These are phyloP conservation scores for Scytalidium lignicola DNA, from an alignment of 2,329 filamentous ascomycete genomes.

Conservation along the genomic window DNA sequence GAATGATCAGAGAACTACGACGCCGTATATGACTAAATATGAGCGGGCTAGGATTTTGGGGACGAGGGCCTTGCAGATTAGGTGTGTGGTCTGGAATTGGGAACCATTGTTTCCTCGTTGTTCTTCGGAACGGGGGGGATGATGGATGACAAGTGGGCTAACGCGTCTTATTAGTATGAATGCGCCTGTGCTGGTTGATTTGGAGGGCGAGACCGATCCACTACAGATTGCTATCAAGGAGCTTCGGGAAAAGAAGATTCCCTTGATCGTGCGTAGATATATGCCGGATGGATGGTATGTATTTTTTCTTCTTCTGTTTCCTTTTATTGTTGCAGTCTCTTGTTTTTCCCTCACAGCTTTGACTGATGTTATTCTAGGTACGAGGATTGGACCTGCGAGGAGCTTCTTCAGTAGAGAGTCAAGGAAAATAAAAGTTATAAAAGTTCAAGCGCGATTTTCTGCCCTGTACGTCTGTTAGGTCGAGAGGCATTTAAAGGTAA, in stretches of 20 bases:
- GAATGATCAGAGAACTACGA: slow-evolving; percentile 82
- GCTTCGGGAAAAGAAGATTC: slow-evolving; percentile 97
- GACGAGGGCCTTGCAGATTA: slow-evolving; percentile 91
- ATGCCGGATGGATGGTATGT: slow-evolving; percentile 93
- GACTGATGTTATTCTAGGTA: slow-evolving; percentile 43
- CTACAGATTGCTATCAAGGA: slow-evolving; percentile 97
- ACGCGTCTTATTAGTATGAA: slow-evolving; percentile 66
- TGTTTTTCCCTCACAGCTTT: no score
- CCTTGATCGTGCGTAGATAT: slow-evolving; percentile 89
- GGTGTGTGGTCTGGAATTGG: no score
- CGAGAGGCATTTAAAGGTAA: neutral
- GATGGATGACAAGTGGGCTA: no score
- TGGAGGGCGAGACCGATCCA: slow-evolving; percentile 96
- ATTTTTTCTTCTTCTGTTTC: neutral
- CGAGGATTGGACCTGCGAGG: slow-evolving; percentile 99
- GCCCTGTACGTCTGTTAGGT: neutral
- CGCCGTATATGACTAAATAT: slow-evolving; percentile 99
- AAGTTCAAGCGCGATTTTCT: neutral
- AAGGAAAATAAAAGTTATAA: slow-evolving; percentile 1
- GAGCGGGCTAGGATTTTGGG: slow-evolving; percentile 90
- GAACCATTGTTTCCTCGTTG: no score
- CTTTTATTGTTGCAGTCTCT: neutral
- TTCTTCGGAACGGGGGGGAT: no score
- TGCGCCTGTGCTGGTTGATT: slow-evolving; percentile 90
- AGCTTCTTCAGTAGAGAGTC: slow-evolving; percentile 54